phyloP scores from a whole-genome alignment of 805 yeast genomes.

The Blastobotrys americana region DNA sequence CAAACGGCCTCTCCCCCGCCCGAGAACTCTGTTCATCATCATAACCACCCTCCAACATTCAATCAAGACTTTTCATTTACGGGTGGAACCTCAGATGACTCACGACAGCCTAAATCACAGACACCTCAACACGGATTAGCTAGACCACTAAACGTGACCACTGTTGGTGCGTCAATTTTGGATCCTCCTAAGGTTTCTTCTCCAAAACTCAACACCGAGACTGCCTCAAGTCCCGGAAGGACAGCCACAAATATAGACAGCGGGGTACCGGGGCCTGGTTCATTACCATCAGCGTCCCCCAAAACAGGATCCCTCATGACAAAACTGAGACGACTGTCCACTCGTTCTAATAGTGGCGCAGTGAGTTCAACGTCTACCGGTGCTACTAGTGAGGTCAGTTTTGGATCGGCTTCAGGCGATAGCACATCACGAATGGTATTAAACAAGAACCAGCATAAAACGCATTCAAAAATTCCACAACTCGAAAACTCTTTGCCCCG shows the following conservation, averaged over 20 bases:
- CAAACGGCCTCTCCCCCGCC: not conserved
- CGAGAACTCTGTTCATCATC: too few relatives aligned
- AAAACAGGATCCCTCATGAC: constrained; percentile 14
- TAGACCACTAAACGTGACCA: not conserved
- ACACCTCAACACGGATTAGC: too few relatives aligned
- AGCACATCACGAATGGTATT: constrained; percentile 33
- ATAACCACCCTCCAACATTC: too few relatives aligned
- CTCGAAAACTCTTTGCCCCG: constrained; percentile 32
- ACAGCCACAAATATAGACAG: constrained; percentile 6
- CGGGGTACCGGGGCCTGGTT: constrained; percentile 1
- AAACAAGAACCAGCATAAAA: constrained; percentile 40
- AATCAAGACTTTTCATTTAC: too few relatives aligned
- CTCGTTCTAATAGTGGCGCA: constrained; percentile 7
- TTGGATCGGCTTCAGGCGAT: constrained; percentile 1
- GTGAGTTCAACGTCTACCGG: constrained; percentile 8
- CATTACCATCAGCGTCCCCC: constrained; percentile 6
- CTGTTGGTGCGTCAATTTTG: constrained; percentile 2
- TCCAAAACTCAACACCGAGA: constrained; percentile 14
- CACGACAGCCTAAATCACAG: too few relatives aligned
- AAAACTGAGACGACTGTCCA: constrained; percentile 16
- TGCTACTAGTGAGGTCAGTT: constrained; percentile 9
- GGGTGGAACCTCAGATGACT: too few relatives aligned
- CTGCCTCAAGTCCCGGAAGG: constrained; percentile 1
- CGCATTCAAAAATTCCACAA: constrained; percentile 14
- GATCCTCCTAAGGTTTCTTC: constrained; percentile 14